phyloP scores from a whole-genome alignment of 768 basidiomycete genomes.

The Leccinum imitatum region DNA sequence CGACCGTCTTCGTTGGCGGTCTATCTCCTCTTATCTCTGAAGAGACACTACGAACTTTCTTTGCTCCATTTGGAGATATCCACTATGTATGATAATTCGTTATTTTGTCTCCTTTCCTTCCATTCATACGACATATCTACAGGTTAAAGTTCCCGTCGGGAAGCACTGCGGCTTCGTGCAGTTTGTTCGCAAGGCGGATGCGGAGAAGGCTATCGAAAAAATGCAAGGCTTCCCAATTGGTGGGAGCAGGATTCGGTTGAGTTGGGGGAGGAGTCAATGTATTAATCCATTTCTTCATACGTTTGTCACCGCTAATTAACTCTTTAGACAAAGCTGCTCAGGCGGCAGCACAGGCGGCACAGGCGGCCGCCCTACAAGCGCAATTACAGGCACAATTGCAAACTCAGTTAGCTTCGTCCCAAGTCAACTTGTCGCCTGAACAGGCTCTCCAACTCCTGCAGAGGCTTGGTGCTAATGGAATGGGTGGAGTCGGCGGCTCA shows the following conservation, averaged over 20 bases:
- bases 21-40: slow-evolving; percentile 86
- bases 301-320: slow-evolving; percentile 6
- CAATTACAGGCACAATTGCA: slow-evolving; percentile 41
- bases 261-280: slow-evolving; percentile 96
- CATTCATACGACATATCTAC: slow-evolving; percentile 9
- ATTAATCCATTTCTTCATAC: not conserved
- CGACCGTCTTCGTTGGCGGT: slow-evolving; percentile 93
- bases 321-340: slow-evolving; percentile 82
- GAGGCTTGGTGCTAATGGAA: slow-evolving; percentile 47
- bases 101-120: slow-evolving; percentile 2
- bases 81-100: slow-evolving; percentile 65
- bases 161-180: slow-evolving; percentile 97
- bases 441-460: slow-evolving; percentile 64
- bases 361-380: slow-evolving; percentile 66
- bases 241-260: slow-evolving; percentile 85
- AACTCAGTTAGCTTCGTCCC: slow-evolving; percentile 27
- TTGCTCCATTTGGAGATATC: slow-evolving; percentile 90
- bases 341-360: slow-evolving; percentile 81
- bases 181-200: slow-evolving; percentile 88
- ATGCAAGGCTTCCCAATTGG: slow-evolving; percentile 97
- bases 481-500: slow-evolving; percentile 25
- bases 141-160: slow-evolving; percentile 96
- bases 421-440: slow-evolving; percentile 49
- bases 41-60: slow-evolving; percentile 88
- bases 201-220: slow-evolving; percentile 89